Conservation (phyloP, 495 filamentous ascomycete genomes). For the Bryoglossum gracile region DNA sequence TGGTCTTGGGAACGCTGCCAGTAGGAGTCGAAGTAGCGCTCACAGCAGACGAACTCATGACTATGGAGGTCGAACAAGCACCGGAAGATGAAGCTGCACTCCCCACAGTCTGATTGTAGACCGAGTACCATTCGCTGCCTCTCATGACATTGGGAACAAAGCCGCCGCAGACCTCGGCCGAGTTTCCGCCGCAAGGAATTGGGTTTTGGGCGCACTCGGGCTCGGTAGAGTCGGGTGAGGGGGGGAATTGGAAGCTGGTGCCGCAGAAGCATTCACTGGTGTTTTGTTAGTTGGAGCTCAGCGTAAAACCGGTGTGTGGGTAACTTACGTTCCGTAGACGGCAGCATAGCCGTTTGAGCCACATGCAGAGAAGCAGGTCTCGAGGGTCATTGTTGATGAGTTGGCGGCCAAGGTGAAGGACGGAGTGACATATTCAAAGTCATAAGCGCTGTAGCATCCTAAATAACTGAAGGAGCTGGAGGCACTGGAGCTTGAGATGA, state of each 20-base stretch:
- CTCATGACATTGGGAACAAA: not conserved
- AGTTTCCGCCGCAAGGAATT: not conserved
- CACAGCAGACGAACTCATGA: too few species aligned
- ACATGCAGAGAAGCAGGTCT: not conserved
- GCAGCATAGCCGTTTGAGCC: not conserved
- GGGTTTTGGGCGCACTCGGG: not conserved
- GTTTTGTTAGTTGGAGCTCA: not conserved
- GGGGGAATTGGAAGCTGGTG: not conserved
- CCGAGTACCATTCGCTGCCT: not conserved
- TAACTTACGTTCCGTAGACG: not conserved
- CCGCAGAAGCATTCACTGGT: not conserved
- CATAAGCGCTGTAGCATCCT: not conserved
- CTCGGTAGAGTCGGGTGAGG: not conserved
- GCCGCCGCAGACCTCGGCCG: not conserved
- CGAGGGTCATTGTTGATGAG: not conserved
- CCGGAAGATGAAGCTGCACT: too few species aligned
- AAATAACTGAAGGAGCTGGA: too few species aligned
- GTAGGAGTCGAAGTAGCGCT: too few species aligned
- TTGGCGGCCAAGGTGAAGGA: not conserved
- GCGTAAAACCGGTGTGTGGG: not conserved
- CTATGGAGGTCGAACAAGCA: too few species aligned
- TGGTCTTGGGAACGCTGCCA: too few species aligned
- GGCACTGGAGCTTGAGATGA: too few species aligned
- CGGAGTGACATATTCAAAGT: not conserved
- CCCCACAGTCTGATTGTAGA: too few species aligned